Evolutionary conservation across 495 filamentous ascomycete genomes (phyloP).

Genomic region (Podospora appendiculata): DNA sequence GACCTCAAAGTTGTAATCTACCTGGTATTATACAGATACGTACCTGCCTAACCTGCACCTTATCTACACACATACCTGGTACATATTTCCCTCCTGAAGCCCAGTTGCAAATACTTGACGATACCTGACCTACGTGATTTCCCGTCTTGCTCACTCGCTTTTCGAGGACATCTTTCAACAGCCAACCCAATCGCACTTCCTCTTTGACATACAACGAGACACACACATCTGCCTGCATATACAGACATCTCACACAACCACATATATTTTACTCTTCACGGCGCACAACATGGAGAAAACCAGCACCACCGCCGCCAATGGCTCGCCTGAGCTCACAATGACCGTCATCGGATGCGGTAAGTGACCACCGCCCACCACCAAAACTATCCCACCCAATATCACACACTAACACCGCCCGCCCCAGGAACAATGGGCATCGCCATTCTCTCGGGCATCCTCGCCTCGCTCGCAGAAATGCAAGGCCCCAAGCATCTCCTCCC

Average conservation of each 20-base stretch:
- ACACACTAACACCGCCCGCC: slow-evolving; percentile 1
- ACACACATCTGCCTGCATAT: not conserved
- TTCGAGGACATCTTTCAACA: too few species aligned
- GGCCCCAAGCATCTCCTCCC: slow-evolving; percentile 13
- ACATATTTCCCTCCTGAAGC: too few species aligned
- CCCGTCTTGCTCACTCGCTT: too few species aligned
- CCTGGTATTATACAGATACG: too few species aligned
- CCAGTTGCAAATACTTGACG: too few species aligned
- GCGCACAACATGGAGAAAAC: not conserved
- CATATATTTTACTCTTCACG: not conserved
- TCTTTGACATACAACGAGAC: too few species aligned
- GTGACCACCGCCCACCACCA: not conserved
- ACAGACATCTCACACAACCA: not conserved
- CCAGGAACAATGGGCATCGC: slow-evolving; percentile 76
- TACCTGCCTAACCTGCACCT: too few species aligned
- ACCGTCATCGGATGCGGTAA: slow-evolving; percentile 67
- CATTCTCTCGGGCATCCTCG: slow-evolving; percentile 73
- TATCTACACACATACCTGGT: too few species aligned
- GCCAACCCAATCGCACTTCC: too few species aligned
- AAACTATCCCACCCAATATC: not conserved
- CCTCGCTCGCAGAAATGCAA: slow-evolving; percentile 47
- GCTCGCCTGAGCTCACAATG: slow-evolving; percentile 50
- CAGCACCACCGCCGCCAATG: slow-evolving; percentile 7
- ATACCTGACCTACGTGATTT: too few species aligned
- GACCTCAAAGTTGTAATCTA: too few species aligned